phyloP scores from a whole-genome alignment of 2,329 filamentous ascomycete species.

The Dothistroma septosporum region DNA sequence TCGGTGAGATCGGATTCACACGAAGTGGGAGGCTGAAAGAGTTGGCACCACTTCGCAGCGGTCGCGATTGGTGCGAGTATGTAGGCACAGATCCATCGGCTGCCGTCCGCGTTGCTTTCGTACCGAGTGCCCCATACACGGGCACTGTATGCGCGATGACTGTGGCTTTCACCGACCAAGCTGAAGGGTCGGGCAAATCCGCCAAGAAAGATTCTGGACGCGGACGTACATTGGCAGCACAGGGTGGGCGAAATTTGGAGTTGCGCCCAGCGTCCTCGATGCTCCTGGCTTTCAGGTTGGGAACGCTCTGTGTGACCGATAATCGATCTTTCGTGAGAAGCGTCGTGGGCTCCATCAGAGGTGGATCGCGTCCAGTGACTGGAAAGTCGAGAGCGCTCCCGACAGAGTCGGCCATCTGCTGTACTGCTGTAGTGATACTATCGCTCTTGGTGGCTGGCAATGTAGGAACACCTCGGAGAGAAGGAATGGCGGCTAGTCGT shows the following conservation, averaged over 20 bases:
- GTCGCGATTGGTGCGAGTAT: conserved; percentile 8
- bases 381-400: conserved; percentile 15
- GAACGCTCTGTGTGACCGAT: conserved; percentile 13
- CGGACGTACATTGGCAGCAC: conserved; percentile 7
- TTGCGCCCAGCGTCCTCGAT: neutral
- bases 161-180: conserved; percentile 19
- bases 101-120: conserved; percentile 1
- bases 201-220: conserved; percentile 28
- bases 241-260: neutral
- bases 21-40: conserved; percentile 32
- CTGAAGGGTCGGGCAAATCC: conserved; percentile 22
- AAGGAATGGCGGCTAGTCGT: conserved; percentile 23
- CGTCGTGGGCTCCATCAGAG: neutral
- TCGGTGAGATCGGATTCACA: conserved; percentile 35
- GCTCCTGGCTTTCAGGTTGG: conserved; percentile 12
- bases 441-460: neutral
- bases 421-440: neutral
- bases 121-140: neutral
- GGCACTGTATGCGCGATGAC: conserved; percentile 3
- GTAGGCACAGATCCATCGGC: neutral
- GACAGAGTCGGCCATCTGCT: neutral
- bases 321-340: conserved; percentile 6
- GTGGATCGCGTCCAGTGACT: conserved; percentile 8
- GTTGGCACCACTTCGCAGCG: conserved; percentile 17
- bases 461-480: conserved; percentile 4